Base-by-base conservation (phyloP, 345 rosid genomes). In the Gossypium bickii region DNA sequence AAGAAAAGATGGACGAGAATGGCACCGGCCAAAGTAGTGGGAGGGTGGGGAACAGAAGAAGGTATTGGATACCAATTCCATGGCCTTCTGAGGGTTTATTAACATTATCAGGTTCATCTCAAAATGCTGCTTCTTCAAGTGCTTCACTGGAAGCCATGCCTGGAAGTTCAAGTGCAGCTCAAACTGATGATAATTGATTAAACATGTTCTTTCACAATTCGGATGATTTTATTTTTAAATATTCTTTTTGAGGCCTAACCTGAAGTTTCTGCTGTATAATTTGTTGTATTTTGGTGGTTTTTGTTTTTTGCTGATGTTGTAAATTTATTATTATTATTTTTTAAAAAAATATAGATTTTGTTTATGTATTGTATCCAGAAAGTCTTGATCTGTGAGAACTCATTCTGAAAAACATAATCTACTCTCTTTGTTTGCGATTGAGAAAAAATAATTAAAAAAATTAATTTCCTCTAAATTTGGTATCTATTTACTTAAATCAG, bases 31-130 rank as follows among this genome's bases (percentile, higher is more conserved):
- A 12, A 20, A 22, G 25, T 8, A 22, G 24, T 55, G 25, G 2
- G 12, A 20, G 60, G 60, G 60, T 9, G 60, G 60, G 60, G 10
- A 20, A 56, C 11, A 24, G 67, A 47, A 77, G 74, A 73, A 77
- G 86, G 74, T 16, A 49, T 43, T 70, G 75, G 82, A 66, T 77
- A 53, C 81, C 84, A 2, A 75, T 82, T n/a, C 56, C 81, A 7
- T 79, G 76, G 78, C 83, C 82, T 44, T 81, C 76, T 43, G 80
- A 82, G 17, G 81, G 76, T 17, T 71, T 79, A 71, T 55, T 76
- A 59, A 20, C 77, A 9, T 57, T 10, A 9, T 4, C 24, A 1
- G 59, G 25, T 57, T 57, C 63, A 67, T 51, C 84, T 38, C 74
- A 38, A 12, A 76, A 1, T 62, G 74, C 45, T 41, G 78, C 78